These are phyloP conservation scores for Phytophthora boehmeriae DNA, from an alignment of 352 stramenopile genomes.

Conservation along the genomic window DNA sequence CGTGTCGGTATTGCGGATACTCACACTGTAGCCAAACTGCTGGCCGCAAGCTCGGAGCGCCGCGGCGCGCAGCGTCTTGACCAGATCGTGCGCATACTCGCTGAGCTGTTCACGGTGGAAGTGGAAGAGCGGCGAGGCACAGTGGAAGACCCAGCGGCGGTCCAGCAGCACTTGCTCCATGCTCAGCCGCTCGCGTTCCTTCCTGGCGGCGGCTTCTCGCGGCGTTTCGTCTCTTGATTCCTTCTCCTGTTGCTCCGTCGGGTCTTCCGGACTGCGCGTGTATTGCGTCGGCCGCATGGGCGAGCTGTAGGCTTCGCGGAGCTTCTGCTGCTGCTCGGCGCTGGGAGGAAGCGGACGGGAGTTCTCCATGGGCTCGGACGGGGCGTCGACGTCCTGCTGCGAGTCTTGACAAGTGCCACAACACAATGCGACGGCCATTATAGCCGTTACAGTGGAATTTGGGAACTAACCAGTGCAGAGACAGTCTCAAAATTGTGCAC, in stretches of 20 bases:
- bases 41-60: constrained; percentile 45
- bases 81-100: constrained; percentile 63
- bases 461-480: background rate
- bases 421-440: constrained; percentile 19
- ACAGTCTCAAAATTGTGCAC: background rate
- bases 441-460: background rate
- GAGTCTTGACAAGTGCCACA: constrained; percentile 15
- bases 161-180: constrained; percentile 62
- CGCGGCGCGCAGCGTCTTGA: constrained; percentile 66
- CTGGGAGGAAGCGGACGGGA: constrained; percentile 13
- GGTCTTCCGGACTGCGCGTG: constrained; percentile 17
- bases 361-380: constrained; percentile 23
- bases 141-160: constrained; percentile 64
- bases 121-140: constrained; percentile 66
- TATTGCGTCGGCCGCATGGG: constrained; percentile 49
- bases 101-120: constrained; percentile 55
- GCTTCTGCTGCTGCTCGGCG: constrained; percentile 34
- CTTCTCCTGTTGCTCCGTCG: background rate
- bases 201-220: constrained; percentile 22
- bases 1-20: constrained; percentile 52
- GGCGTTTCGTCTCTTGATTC: constrained; percentile 17
- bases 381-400: constrained; percentile 7
- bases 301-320: constrained; percentile 38
- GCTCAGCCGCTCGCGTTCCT: constrained; percentile 40
- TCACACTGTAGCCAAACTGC: constrained; percentile 72